Conservation (phyloP, 1,284 basidiomycete genomes). For the Boletellus deceptivus region DNA sequence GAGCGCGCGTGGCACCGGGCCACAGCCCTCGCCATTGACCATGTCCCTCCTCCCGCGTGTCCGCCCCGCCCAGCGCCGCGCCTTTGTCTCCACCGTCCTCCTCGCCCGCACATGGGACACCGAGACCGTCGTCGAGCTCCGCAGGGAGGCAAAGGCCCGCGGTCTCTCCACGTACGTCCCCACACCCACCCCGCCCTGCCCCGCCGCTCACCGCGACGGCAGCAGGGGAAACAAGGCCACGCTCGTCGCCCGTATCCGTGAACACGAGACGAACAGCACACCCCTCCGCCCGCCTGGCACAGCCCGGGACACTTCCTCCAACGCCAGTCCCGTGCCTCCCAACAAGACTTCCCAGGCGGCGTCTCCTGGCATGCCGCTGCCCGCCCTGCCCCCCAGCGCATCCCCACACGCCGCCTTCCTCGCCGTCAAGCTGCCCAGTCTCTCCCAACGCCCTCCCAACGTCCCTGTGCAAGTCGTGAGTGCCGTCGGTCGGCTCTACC, state of each 20-base stretch:
- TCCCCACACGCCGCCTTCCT: conserved; percentile 35
- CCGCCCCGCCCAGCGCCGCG: conserved; percentile 25
- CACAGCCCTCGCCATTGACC: conserved; percentile 1
- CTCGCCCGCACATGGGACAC: conserved; percentile 64
- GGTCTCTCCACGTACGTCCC: conserved; percentile 60
- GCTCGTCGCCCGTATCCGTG: conserved; percentile 53
- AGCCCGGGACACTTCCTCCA: conserved; percentile 24
- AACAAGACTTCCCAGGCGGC: conserved; percentile 23
- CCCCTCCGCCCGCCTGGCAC: conserved; percentile 8
- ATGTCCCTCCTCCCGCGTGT: not conserved
- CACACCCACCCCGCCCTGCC: not conserved
- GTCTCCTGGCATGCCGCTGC: conserved; percentile 40
- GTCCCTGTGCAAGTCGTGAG: conserved; percentile 60
- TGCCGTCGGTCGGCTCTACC: conserved; percentile 11
- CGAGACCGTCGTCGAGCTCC: conserved; percentile 59
- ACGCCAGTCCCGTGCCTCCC: not conserved
- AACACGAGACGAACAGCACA: conserved; percentile 41
- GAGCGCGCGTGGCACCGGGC: conserved; percentile 12
- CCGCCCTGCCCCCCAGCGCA: conserved; percentile 19
- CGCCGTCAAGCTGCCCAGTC: conserved; percentile 56
- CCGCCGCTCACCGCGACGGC: conserved; percentile 8
- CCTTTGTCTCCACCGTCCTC: conserved; percentile 66
- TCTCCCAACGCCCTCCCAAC: conserved; percentile 43
- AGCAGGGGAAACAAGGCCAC: conserved; percentile 62
- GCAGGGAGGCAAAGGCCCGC: conserved; percentile 61